Evolutionary conservation across 768 basidiomycete genomes (phyloP).

Genomic region (Mycena galericulata): DNA sequence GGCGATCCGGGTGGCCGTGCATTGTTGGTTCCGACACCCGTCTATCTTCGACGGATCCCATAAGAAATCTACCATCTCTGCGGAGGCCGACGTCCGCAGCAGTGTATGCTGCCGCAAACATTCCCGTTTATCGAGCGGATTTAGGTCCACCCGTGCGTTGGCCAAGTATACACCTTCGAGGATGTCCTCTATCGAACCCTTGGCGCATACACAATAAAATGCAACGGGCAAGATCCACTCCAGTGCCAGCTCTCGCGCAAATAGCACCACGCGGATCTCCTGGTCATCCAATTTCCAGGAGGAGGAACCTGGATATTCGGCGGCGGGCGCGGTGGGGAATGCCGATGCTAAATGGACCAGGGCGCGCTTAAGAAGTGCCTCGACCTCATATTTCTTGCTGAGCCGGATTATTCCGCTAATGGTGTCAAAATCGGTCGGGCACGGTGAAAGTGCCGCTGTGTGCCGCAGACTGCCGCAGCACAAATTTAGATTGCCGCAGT

Average conservation of each 20-base stretch:
- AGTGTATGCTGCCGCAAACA: not conserved
- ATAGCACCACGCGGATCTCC: not conserved
- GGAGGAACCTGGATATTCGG: no score
- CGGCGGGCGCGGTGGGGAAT: not conserved
- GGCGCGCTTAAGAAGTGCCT: constrained; percentile 1
- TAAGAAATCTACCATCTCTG: constrained; percentile 11
- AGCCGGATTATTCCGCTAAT: constrained; percentile 17
- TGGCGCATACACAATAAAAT: constrained; percentile 5
- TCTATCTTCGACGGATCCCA: not conserved
- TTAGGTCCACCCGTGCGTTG: not conserved
- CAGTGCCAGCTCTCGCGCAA: constrained; percentile 8
- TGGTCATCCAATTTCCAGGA: not conserved
- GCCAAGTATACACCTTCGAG: not conserved
- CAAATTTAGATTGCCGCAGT: no score
- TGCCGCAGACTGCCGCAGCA: no score
- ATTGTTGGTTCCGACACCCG: not conserved
- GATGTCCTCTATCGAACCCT: not conserved
- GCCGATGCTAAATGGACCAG: constrained; percentile 9
- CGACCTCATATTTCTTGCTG: constrained; percentile 26
- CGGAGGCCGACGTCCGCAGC: not conserved
- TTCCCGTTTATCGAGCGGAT: not conserved
- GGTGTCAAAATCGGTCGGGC: not conserved
- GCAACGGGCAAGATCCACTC: constrained; percentile 17
- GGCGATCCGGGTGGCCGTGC: not conserved
- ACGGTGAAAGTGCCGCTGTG: no score